Percentiles rank a stretch among this genome's conserved stretches.
Evolutionary conservation across 352 stramenopile species (phyloP).

Genomic region (Elongisporangium undulatum): DNA sequence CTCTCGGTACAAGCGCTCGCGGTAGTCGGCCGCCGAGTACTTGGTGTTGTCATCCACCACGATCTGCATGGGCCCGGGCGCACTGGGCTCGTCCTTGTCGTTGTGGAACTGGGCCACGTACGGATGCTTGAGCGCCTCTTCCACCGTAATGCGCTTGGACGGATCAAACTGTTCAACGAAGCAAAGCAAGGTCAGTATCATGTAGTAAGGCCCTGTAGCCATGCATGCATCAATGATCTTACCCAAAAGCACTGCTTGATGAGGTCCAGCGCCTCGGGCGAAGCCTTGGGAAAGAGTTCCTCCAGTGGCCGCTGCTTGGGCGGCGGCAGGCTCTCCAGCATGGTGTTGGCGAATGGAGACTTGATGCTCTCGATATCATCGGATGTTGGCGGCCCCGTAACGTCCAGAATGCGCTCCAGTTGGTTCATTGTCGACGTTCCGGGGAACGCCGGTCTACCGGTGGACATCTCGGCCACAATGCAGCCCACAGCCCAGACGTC

Average conservation of each 20-base stretch:
- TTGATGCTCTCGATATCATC: constrained; percentile 91
- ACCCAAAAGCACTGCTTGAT: constrained; percentile 88
- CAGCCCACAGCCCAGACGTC: constrained; percentile 94
- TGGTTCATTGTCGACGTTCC: constrained; percentile 97
- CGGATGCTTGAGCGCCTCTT: constrained; percentile 88
- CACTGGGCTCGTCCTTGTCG: constrained; percentile 89
- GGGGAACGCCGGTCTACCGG: constrained; percentile 89
- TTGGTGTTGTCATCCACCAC: constrained; percentile 94
- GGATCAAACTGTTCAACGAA: constrained; percentile 92
- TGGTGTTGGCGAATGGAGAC: constrained; percentile 91
- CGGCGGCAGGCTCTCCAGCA: constrained; percentile 90
- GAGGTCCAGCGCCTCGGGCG: constrained; percentile 85
- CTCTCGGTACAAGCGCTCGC: constrained; percentile 90
- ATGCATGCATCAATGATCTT: no score
- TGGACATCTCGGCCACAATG: constrained; percentile 94
- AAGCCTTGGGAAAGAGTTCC: constrained; percentile 87
- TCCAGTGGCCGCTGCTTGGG: constrained; percentile 70
- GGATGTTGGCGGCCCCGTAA: constrained; percentile 86
- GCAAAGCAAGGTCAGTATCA: no score
- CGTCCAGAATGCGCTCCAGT: constrained; percentile 94
- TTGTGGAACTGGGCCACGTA: constrained; percentile 96
- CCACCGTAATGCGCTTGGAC: constrained; percentile 82
- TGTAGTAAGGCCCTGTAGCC: no score
- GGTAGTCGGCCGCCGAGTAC: constrained; percentile 91
- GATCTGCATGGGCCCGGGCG: constrained; percentile 69